Evolutionary conservation across 208 protist genomes (phyloP), one percentile per base, ranked within the genome.

Genomic region (Leishmania mexicana): DNA sequence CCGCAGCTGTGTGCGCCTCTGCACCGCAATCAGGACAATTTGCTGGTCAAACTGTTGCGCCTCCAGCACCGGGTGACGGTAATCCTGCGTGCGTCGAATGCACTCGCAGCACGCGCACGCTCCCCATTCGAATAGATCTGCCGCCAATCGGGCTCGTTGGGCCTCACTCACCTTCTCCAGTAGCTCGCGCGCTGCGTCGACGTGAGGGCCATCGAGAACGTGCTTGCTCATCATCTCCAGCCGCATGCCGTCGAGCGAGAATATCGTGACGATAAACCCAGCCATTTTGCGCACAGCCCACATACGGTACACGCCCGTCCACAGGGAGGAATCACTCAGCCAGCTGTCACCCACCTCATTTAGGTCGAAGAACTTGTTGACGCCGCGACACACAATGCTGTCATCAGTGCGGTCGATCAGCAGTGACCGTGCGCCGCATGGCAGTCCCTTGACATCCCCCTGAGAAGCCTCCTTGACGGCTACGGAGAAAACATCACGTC

Each of bases 281-380:
- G 95, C 95, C 88, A 98, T 90, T 83, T 98, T 98, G 0, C 95
- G 89, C 81, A 92, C 88, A 3, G 91, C 83, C 87, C 87, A 95
- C 42, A 95, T 85, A 53, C 47, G n/a, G 47, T 87, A 90, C 31
- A 42, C n/a, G 19, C 58, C 15, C 28, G 64, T 40, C 93, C 92
- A 96, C 47, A 95, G 73, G 3, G 47, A 42, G 31, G 60, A 40
- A 40, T 92, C 89, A 10, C 73, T 40, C 54, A 86, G 19, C 89
- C 87, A 90, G n/a, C 77, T 81, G n/a, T 60, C 47, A 47, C 87
- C 81, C 24, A 95, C 88, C 15, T 90, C 89, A 21, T 82, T 85
- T 11, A 93, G 21, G 75, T 96, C 93, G 78, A 95, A 92, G 72
- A 98, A 98, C 80, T 98, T 98, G 83, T 98, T 97, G 42, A 98